Evolutionary conservation across 2,329 filamentous ascomycete species (phyloP), one percentile per base, ranked within the genome.

Genomic region (Tetracladium maxilliforme): DNA sequence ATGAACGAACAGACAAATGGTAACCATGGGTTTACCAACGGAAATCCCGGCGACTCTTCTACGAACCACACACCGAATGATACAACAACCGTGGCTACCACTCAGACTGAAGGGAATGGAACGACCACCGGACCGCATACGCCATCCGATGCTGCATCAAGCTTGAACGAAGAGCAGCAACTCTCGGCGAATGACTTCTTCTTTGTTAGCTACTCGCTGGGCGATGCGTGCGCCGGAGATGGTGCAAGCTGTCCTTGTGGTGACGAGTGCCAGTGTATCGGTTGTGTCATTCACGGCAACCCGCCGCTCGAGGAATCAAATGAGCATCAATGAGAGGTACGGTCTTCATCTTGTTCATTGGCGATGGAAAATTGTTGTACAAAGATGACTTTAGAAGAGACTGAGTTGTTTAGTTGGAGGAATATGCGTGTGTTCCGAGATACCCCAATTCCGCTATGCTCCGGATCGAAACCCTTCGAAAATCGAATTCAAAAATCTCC

Each of bases 251-350:
- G 67, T 37, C 63, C 59, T 1, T 72, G 68, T 28, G 66, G 67
- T 7, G 64, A 71, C 30, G 64, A 68, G 32, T 72, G 67, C 29
- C 50, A 61, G 31, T 72, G 67, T 34, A 44, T 69, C 3, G 66
- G 65, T 4, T 71, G 67, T 33, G 51, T 57, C 24, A 64, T 70
- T 25, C 66, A 71, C 31, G 32, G 43, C 27, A 50, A 49, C 9
- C 37, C 39, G 18, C n/a, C n/a, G n/a, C n/a, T n/a, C n/a, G n/a
- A n/a, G n/a, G n/a, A n/a, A n/a, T n/a, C n/a, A n/a, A n/a, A n/a
- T n/a, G n/a, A n/a, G n/a, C n/a, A n/a, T n/a, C n/a, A n/a, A n/a
- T n/a, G n/a, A n/a, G n/a, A n/a, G n/a, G n/a, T n/a, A n/a, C n/a
- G n/a, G n/a, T n/a, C n/a, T n/a, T n/a, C n/a, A n/a, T n/a, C n/a